Base-by-base conservation (phyloP, 1,284 basidiomycete species). In the Chiua sp. region DNA sequence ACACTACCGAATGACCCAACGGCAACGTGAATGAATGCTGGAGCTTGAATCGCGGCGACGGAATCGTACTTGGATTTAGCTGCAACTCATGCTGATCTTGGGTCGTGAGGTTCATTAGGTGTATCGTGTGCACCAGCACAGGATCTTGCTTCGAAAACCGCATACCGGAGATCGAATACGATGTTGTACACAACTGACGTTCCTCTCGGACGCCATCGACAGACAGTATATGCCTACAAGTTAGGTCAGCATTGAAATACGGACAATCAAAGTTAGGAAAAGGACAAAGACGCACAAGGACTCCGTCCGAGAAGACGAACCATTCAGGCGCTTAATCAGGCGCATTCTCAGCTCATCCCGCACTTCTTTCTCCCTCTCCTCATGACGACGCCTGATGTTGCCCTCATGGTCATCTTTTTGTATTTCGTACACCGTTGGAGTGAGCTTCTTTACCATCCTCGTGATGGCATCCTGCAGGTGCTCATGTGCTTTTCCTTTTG, bases 81-180 rank as follows among this genome's bases (percentile, higher is more conserved):
- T 80, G 79, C 55, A 82, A 56, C 0, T 68, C 67, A 0, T 85
- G 79, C 42, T 73, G 73, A 62, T 85, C 78, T 10, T 79, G 73
- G 6, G 75, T 67, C 0, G 77, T 77, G 13, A 86, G 62, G 7
- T 76, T 70, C 50, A 86, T 64, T 1, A 68, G 26, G 53, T 78
- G 71, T 1, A 84, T 63, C 0, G 70, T 75, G 57, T 80, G 79
- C 32, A 72, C 51, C 0, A 69, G 44, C 32, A 57, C 51, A 20
- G 77, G 69, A 2, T 72, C 71, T 53, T 69, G 50, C 30, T 59
- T 67, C 0, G 53, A 63, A 8, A 65, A 57, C 30, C 55, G 52
- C 12, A 11, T 37, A 10, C 71, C 71, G 6, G 37, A 58, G 7
- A 75, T 46, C 11, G 22, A 54, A 59, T 64, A 72, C 12, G 55